Evolutionary conservation across 2,329 filamentous ascomycete genomes (phyloP), one percentile per base, ranked within the genome.

Genomic region (Nemania serpens): DNA sequence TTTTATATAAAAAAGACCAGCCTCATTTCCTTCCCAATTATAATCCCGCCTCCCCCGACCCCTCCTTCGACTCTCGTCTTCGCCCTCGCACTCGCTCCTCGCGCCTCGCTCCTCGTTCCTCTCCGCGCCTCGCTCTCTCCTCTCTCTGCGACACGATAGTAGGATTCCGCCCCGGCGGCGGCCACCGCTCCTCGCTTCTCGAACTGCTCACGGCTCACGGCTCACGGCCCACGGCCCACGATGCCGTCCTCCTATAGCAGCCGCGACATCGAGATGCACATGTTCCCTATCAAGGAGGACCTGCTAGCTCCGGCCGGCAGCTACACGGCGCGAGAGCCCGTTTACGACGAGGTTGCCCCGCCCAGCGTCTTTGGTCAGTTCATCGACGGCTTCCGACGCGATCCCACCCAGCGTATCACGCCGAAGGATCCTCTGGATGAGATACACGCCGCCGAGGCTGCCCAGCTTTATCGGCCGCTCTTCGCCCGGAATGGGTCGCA

Each of bases 351-450:
- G 9, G 65, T 69, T 18, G 61, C 65, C 29, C 65, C 70, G 53
- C 73, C 75, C 45, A 70, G 71, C 41, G 71, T 75, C 62, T 68
- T 79, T 61, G 72, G 72, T 15, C 79, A 79, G 62, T 79, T 86
- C 69, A 65, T 87, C 68, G 83, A 89, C 74, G 82, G 84, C 74
- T 90, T 90, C 78, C 83, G 82, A 68, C 82, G 86, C 61, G 86
- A 89, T 67, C 83, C 85, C 7, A 73, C 74, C 66, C 75, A 78
- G 57, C 77, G 76, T 59, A 76, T 84, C 65, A 81, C 81, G 42
- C 77, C 82, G 45, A 75, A 75, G 64, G 75, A 79, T 62, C 77
- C 77, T 41, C 73, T 80, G 49, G 63, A 69, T 54, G 69, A 67
- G 42, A 66, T 73, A 57, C 64, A 69, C 57, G 69, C 67, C 55